Percentiles rank a stretch among this genome's conserved stretches.
These are phyloP conservation scores for Cercospora berteroae DNA, from an alignment of 2,329 filamentous ascomycete genomes.

Conservation along the genomic window DNA sequence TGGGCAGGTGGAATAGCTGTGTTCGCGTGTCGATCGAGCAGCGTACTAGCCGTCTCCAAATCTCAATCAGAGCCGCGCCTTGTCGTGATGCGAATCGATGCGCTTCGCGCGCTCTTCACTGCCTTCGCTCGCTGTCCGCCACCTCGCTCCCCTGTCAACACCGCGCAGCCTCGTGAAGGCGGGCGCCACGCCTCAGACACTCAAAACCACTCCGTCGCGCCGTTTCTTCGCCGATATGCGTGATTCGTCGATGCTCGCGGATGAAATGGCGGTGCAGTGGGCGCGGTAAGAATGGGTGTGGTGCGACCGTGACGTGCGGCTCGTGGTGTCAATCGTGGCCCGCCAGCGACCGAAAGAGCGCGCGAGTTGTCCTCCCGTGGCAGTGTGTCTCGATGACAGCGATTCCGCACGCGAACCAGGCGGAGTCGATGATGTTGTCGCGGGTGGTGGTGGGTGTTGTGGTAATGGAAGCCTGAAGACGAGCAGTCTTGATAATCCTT, in stretches of 20 bases:
- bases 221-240: conserved; percentile 18
- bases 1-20: conserved; percentile 9
- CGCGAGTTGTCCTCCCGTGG: conserved; percentile 5
- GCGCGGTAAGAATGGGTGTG: conserved; percentile 26
- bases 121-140: conserved; percentile 26
- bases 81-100: background rate
- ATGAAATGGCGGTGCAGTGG: conserved; percentile 28
- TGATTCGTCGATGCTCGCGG: conserved; percentile 24
- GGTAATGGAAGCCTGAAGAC: conserved; percentile 7
- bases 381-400: conserved; percentile 14
- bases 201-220: conserved; percentile 17
- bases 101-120: conserved; percentile 7
- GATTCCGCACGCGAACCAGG: conserved; percentile 34
- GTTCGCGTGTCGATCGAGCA: background rate
- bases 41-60: background rate
- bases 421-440: conserved; percentile 29
- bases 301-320: conserved; percentile 11
- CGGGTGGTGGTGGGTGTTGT: conserved; percentile 22
- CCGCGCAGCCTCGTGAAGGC: conserved; percentile 35
- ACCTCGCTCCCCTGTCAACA: conserved; percentile 30
- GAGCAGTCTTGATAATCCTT: conserved; percentile 1
- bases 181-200: conserved; percentile 30
- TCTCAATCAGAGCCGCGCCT: background rate
- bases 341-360: conserved; percentile 31
- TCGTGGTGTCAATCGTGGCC: conserved; percentile 33